Conservation (phyloP, 2,329 filamentous ascomycete genomes). For the Epichloe brachyelytri region DNA sequence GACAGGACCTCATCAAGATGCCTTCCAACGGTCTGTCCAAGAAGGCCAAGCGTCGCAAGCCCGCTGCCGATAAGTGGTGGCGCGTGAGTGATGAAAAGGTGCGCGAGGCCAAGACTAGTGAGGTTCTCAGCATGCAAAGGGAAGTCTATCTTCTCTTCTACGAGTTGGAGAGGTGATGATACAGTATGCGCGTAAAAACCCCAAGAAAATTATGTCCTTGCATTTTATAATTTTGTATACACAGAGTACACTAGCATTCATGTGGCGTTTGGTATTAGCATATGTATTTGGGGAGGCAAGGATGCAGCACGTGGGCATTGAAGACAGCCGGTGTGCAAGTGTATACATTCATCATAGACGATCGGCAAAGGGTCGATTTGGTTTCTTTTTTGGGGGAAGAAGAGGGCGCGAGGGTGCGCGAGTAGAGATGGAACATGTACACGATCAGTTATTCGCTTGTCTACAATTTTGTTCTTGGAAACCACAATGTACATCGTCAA, state of each 20-base stretch:
- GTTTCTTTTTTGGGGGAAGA: no score
- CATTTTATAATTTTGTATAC: background rate
- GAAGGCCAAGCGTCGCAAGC: constrained; percentile 43
- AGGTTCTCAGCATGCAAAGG: constrained; percentile 85
- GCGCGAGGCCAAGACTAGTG: constrained; percentile 82
- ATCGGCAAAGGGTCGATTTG: no score
- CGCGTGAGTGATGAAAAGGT: constrained; percentile 95
- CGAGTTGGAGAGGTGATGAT: constrained; percentile 53
- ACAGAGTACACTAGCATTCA: background rate
- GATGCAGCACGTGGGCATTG: background rate
- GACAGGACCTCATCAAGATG: constrained; percentile 12
- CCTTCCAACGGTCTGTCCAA: constrained; percentile 12
- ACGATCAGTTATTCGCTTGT: no score
- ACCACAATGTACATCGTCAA: no score
- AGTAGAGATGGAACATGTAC: no score
- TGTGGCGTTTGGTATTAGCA: background rate
- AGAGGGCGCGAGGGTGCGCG: no score
- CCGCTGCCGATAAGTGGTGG: constrained; percentile 70
- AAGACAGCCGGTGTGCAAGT: background rate
- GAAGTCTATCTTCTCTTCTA: constrained; percentile 97
- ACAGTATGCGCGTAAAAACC: background rate
- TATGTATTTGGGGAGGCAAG: background rate
- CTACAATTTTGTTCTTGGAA: no score
- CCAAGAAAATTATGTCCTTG: background rate
- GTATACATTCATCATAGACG: background rate